Evolutionary conservation across 148 eudicot genomes (phyloP).

Genomic region (Spergularia marina): DNA sequence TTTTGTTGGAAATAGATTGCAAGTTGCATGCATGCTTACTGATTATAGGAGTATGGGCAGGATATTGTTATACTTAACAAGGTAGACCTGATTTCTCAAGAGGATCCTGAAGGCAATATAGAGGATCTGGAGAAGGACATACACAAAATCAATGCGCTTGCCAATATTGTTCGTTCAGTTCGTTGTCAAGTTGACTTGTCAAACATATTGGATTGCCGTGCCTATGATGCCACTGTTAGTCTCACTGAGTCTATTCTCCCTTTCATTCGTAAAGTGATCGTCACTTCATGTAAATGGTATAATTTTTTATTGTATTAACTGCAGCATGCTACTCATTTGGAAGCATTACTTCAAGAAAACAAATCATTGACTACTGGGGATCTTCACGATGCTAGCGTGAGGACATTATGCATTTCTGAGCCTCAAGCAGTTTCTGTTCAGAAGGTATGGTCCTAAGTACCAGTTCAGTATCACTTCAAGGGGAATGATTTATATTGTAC

Average conservation of each 20-base stretch:
- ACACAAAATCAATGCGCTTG: slow-evolving; percentile 77
- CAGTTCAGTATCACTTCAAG: not conserved
- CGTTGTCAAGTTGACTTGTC: slow-evolving; percentile 94
- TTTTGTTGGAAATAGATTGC: not conserved
- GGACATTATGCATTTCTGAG: slow-evolving; percentile 76
- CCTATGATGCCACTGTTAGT: slow-evolving; percentile 83
- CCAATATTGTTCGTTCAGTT: slow-evolving; percentile 60
- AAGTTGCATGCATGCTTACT: not conserved
- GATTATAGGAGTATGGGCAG: slow-evolving; percentile 35
- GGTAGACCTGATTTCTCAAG: slow-evolving; percentile 78
- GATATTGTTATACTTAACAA: slow-evolving; percentile 90
- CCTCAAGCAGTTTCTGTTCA: slow-evolving; percentile 52
- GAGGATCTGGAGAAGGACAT: slow-evolving; percentile 88
- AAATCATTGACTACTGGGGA: slow-evolving; percentile 55
- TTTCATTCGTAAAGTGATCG: not conserved
- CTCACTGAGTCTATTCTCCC: slow-evolving; percentile 12
- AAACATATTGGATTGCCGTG: slow-evolving; percentile 66
- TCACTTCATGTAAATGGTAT: slow-evolving; percentile 6
- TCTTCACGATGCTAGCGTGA: slow-evolving; percentile 72
- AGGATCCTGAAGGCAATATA: slow-evolving; percentile 49
- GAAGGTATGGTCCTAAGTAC: slow-evolving; percentile 48
- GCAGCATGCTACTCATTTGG: slow-evolving; percentile 78
- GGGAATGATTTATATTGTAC: not conserved
- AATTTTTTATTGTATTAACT: slow-evolving; percentile 8
- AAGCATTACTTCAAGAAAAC: slow-evolving; percentile 65